A percentile compares a stretch with the other conserved stretches of the same genome.
These are phyloP conservation scores for Blastobotrys elegans DNA, from an alignment of 1,139 yeast genomes.

Conservation along the genomic window DNA sequence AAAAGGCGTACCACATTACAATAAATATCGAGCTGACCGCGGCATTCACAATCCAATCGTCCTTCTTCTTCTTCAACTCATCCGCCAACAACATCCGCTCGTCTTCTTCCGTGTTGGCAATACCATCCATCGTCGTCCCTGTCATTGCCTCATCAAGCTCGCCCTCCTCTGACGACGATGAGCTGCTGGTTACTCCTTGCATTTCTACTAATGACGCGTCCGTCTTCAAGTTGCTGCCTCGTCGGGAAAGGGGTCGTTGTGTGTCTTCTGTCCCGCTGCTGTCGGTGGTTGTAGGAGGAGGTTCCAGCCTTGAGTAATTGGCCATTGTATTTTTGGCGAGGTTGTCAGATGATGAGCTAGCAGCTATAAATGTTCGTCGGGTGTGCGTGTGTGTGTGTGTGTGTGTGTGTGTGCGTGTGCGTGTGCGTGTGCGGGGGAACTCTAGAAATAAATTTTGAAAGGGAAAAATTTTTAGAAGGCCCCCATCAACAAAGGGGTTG, in stretches of 20 bases:
- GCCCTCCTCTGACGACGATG: background rate
- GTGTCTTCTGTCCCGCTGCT: background rate
- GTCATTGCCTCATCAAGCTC: background rate
- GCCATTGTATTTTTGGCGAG: background rate
- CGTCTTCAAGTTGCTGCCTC: background rate
- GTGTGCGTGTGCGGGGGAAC: too few relatives aligned
- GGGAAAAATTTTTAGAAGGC: too few relatives aligned
- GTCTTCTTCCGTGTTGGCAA: background rate
- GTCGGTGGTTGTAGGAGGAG: background rate
- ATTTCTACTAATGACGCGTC: constrained; percentile 3
- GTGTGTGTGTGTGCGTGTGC: too few relatives aligned
- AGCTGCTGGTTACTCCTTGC: constrained; percentile 2
- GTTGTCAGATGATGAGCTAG: too few relatives aligned
- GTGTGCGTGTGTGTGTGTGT: too few relatives aligned
- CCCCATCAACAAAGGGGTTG: too few relatives aligned
- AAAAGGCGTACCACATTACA: constrained; percentile 41
- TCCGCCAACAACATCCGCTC: background rate
- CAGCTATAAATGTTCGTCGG: too few relatives aligned
- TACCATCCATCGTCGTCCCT: background rate
- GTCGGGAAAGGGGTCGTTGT: background rate
- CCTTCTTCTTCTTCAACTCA: background rate
- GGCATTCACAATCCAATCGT: constrained; percentile 6
- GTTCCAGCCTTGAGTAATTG: background rate
- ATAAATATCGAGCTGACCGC: constrained; percentile 15
- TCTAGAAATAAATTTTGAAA: too few relatives aligned